Evolutionary conservation across 129 eudicot genomes (phyloP), one percentile per base, ranked within the genome.

Genomic region (Smallanthus sonchifolius): DNA sequence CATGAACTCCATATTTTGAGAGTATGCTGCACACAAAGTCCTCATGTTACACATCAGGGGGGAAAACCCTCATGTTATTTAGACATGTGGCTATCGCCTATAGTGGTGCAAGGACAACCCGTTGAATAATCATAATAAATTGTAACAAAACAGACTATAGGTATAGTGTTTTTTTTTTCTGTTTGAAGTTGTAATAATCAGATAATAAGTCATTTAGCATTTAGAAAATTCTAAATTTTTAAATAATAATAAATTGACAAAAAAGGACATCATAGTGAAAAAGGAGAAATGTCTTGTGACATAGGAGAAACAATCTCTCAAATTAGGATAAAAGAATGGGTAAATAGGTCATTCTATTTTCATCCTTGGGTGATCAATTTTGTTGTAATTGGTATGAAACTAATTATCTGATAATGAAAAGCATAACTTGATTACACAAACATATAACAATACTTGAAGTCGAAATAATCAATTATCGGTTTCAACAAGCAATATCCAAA

Each of bases 1-100:
- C 97, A 54, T 89, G 92, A 79, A 92, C 96, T 67, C 96, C 96
- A 67, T 92, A 89, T 74, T 87, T 92, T 1, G 97, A 92, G 6
- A 92, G 89, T 78, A 82, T 87, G 84, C 97, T 92, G 96, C 78
- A 72, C 49, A 72, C 37, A 72, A 13, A 35, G 17, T 52, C 60
- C 32, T 2, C 32, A 16, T 2, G 60, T 52, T 52, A 52, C 60
- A 6, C 28, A 6, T 17, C 16, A 52, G 16, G 16, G 11, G 13
- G 16, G 6, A 24, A 24, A 24, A 24, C 30, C 30, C 30, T 6
- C 3, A 16, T 16, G 59, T 17, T 16, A 52, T 6, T 17, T 16
- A 52, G 28, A 52, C 59, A 16, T 6, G 30, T 17, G 10, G 11
- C 59, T 52, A 16, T 52, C 16, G 59, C 59, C 59, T 51, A 51